Percentiles rank a stretch among this genome's conserved stretches.
Evolutionary conservation across 2,329 filamentous ascomycete genomes (phyloP).

Genomic region (Calonectria honghensis): DNA sequence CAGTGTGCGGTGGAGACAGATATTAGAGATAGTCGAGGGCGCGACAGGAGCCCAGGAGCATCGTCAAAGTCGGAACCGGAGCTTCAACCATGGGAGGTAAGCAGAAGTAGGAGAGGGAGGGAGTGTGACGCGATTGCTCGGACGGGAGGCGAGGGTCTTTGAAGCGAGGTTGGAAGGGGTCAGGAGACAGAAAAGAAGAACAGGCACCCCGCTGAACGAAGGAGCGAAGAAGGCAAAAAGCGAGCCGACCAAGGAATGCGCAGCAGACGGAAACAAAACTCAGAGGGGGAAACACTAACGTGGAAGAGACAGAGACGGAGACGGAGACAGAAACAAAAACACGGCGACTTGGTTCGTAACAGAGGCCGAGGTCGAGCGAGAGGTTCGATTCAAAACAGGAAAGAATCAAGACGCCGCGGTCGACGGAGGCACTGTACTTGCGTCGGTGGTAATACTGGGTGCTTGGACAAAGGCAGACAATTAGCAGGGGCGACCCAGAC

Average conservation of each 20-base stretch:
- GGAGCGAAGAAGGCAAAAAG: constrained; percentile 7
- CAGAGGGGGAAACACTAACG: constrained; percentile 27
- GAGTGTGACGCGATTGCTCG: constrained; percentile 18
- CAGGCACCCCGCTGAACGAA: not conserved
- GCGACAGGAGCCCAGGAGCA: constrained; percentile 48
- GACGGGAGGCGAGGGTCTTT: constrained; percentile 1
- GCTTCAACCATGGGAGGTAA: constrained; percentile 48
- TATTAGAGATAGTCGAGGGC: constrained; percentile 47
- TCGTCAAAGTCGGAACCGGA: constrained; percentile 43
- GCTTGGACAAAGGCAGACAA: constrained; percentile 26
- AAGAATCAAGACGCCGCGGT: constrained; percentile 18
- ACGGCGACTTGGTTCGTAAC: not conserved
- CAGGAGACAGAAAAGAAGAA: constrained; percentile 18
- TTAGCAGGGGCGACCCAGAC: constrained; percentile 34
- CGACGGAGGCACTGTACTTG: constrained; percentile 23
- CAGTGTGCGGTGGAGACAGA: constrained; percentile 17
- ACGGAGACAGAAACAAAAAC: not conserved
- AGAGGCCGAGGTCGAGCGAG: constrained; percentile 6
- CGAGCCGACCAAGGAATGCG: constrained; percentile 9
- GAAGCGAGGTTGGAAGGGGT: constrained; percentile 26
- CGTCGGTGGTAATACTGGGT: constrained; percentile 30
- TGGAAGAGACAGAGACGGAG: constrained; percentile 9
- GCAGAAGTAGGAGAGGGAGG: constrained; percentile 26
- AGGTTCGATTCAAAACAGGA: constrained; percentile 14
- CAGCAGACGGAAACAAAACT: constrained; percentile 10